These are phyloP conservation scores for Kluyveromyces sp. DNA, from an alignment of 1,139 yeast species.

Conservation along the genomic window DNA sequence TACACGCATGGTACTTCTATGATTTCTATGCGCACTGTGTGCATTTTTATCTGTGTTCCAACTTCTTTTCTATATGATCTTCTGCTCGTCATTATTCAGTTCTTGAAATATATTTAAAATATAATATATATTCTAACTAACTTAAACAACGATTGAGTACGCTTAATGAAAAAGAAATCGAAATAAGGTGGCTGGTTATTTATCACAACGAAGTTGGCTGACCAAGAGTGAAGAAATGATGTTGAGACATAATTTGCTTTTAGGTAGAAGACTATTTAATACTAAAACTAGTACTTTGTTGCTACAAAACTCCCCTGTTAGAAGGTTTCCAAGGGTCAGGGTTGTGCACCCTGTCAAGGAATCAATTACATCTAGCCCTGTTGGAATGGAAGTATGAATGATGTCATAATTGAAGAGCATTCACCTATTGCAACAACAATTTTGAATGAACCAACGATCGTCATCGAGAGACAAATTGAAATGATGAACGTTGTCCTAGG, in stretches of 20 bases:
- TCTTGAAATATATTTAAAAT: too few species aligned
- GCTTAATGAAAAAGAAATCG: too few species aligned
- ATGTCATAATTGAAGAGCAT: slow-evolving; percentile 14
- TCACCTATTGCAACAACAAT: slow-evolving; percentile 31
- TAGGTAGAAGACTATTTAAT: neutral
- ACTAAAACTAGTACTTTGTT: neutral
- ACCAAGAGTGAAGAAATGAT: neutral
- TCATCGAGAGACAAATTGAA: slow-evolving; percentile 81
- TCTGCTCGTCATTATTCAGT: too few species aligned
- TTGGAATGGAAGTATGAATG: neutral
- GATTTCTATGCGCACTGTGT: too few species aligned
- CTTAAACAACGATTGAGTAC: too few species aligned
- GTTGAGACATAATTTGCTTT: neutral
- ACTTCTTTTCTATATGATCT: too few species aligned
- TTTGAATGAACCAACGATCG: slow-evolving; percentile 70
- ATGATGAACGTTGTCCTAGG: slow-evolving; percentile 81
- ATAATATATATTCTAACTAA: too few species aligned
- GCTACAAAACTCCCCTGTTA: slow-evolving; percentile 1
- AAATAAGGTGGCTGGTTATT: neutral
- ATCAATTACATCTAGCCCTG: neutral
- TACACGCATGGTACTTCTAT: too few species aligned
- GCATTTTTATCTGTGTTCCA: too few species aligned
- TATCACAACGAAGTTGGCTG: neutral
- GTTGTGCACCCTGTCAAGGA: neutral
- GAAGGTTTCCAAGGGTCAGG: slow-evolving; percentile 1